A percentile compares a stretch with the other conserved stretches of the same genome.
Conservation (phyloP, 2,329 filamentous ascomycete genomes). For the Cladosporium colombiae region DNA sequence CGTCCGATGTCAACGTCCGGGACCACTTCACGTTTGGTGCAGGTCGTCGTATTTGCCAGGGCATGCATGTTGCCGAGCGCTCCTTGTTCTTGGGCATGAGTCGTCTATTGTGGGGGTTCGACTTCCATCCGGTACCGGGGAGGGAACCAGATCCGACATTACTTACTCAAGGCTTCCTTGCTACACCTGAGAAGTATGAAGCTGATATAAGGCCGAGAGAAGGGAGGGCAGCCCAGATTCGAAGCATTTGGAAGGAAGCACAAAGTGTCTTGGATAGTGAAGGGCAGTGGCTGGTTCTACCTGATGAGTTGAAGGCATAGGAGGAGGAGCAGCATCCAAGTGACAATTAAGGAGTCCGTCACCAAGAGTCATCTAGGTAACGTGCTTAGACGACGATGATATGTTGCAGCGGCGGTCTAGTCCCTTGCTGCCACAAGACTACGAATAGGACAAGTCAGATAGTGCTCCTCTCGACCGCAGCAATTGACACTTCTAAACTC, state of each 20-base stretch:
- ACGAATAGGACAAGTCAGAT: background rate
- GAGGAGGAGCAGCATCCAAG: background rate
- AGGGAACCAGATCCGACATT: background rate
- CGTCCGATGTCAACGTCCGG: constrained; percentile 45
- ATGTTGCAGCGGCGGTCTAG: background rate
- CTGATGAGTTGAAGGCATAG: background rate
- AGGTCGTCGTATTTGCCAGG: constrained; percentile 60
- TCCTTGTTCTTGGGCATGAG: constrained; percentile 52
- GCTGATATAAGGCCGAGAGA: constrained; percentile 10
- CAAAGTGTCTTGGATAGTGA: background rate
- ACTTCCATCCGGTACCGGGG: constrained; percentile 16
- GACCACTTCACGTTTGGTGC: constrained; percentile 59
- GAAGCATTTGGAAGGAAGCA: constrained; percentile 2
- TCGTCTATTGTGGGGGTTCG: constrained; percentile 51
- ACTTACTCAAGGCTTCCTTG: constrained; percentile 5
- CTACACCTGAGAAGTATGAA: constrained; percentile 9
- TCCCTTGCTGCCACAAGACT: background rate
- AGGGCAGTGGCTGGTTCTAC: constrained; percentile 2
- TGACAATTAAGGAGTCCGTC: background rate
- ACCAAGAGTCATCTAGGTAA: background rate
- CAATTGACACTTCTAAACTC: background rate
- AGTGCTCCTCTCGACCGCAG: background rate
- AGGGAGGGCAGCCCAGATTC: background rate
- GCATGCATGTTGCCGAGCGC: constrained; percentile 56
- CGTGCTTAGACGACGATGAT: background rate